Evolutionary conservation across 768 basidiomycete species (phyloP).

Genomic region (Rhodocollybia butyracea): DNA sequence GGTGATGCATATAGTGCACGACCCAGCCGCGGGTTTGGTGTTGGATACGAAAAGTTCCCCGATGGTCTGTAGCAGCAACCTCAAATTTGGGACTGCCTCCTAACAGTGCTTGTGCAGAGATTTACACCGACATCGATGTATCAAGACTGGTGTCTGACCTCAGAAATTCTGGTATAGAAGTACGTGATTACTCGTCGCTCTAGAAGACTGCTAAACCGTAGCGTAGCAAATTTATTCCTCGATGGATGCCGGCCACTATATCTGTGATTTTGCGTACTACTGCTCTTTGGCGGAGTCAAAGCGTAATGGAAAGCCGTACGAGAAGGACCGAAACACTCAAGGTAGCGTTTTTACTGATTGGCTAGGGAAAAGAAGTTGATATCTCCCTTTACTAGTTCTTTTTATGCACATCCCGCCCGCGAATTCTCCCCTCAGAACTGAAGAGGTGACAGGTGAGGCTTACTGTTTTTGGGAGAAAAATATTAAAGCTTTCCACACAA

Average conservation of each 20-base stretch:
- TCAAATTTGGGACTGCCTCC: background rate
- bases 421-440: slow-evolving; percentile 31
- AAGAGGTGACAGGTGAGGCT: slow-evolving; percentile 47
- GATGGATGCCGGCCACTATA: slow-evolving; percentile 72
- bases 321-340: slow-evolving; percentile 40
- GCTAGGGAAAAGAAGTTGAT: too few relatives aligned
- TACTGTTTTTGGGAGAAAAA: too few relatives aligned
- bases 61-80: slow-evolving; percentile 21
- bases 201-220: background rate
- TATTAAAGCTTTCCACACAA: background rate
- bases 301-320: slow-evolving; percentile 41
- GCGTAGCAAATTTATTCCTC: slow-evolving; percentile 65
- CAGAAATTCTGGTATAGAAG: slow-evolving; percentile 48
- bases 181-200: slow-evolving; percentile 21
- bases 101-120: slow-evolving; percentile 25
- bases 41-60: slow-evolving; percentile 50
- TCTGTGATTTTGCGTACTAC: slow-evolving; percentile 77
- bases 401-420: slow-evolving; percentile 74
- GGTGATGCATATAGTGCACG: slow-evolving; percentile 31
- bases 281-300: slow-evolving; percentile 70
- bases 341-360: too few relatives aligned
- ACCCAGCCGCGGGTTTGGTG: slow-evolving; percentile 41
- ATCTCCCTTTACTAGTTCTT: too few relatives aligned
- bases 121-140: slow-evolving; percentile 59
- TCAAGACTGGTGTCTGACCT: slow-evolving; percentile 53